These are phyloP conservation scores for Zizania palustris DNA, from an alignment of 202 grass and related monocot species.

Conservation along the genomic window DNA sequence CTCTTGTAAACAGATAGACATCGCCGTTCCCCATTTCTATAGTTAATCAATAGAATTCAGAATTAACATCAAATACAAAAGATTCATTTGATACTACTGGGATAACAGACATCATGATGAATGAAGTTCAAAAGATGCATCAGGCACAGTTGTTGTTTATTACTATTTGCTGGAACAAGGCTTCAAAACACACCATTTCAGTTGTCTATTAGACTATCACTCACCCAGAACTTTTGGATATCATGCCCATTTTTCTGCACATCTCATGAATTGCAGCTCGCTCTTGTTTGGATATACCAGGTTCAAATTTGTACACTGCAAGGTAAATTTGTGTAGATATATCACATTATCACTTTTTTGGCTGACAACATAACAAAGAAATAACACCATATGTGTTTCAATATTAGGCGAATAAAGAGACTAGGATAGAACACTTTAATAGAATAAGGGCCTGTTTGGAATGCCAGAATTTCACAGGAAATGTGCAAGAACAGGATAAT, in stretches of 20 bases:
- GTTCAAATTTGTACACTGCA: constrained; percentile 79
- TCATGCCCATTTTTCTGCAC: constrained; percentile 84
- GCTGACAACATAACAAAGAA: constrained; percentile 23
- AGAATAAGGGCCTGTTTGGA: not conserved
- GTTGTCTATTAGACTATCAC: constrained; percentile 42
- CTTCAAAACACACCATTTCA: constrained; percentile 20
- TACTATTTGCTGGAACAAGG: constrained; percentile 2
- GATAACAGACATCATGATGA: constrained; percentile 2
- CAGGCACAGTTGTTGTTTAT: constrained; percentile 23
- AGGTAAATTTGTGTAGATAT: constrained; percentile 24
- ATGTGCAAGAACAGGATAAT: not conserved
- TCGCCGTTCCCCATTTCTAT: constrained; percentile 48
- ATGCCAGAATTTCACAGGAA: not conserved
- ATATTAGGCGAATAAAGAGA: constrained; percentile 15
- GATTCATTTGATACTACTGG: constrained; percentile 28
- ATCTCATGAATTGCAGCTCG: constrained; percentile 67
- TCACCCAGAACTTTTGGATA: constrained; percentile 90
- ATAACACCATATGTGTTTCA: not conserved
- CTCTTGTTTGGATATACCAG: constrained; percentile 67
- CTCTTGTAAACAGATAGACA: constrained; percentile 77
- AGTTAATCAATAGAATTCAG: constrained; percentile 26
- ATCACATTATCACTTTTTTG: constrained; percentile 29
- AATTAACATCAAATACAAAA: constrained; percentile 20
- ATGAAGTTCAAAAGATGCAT: constrained; percentile 18
- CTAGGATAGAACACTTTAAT: not conserved